Percentiles rank a stretch among this genome's conserved stretches.
Conservation (phyloP, 1,284 basidiomycete species). For the Rhizoctonia solani region DNA sequence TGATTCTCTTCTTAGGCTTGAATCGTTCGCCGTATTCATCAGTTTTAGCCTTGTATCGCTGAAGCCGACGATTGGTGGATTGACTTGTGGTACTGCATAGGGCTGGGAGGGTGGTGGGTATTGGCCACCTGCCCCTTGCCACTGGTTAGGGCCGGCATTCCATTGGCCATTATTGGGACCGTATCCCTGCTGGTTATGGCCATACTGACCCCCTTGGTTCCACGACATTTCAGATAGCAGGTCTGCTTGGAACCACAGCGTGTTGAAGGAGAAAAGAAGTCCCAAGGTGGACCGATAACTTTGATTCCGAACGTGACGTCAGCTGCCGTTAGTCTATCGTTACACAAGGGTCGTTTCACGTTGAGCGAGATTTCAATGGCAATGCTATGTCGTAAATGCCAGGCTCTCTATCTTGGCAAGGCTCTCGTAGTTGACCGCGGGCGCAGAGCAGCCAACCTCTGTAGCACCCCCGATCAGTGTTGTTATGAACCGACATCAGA, state of each 20-base stretch:
- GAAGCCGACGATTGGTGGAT: conserved; percentile 19
- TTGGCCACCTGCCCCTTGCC: conserved; percentile 26
- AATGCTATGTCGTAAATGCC: too few relatives aligned
- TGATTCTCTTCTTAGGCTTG: conserved; percentile 47
- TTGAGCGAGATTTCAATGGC: too few relatives aligned
- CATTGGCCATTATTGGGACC: conserved; percentile 29
- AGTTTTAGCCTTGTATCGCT: conserved; percentile 32
- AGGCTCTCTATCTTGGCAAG: too few relatives aligned
- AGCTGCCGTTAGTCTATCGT: conserved; percentile 18
- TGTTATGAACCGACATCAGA: too few relatives aligned
- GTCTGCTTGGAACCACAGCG: background rate
- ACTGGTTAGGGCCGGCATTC: conserved; percentile 31
- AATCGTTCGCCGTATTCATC: conserved; percentile 30
- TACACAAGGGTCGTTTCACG: too few relatives aligned
- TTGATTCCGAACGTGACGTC: conserved; percentile 19
- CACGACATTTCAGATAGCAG: conserved; percentile 29
- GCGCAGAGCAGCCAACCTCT: too few relatives aligned
- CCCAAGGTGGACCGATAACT: background rate
- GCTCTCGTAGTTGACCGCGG: too few relatives aligned
- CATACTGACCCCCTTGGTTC: conserved; percentile 31
- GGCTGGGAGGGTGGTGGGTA: conserved; percentile 29
- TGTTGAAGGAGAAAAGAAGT: too few relatives aligned
- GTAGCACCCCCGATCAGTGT: too few relatives aligned
- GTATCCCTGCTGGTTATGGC: conserved; percentile 16
- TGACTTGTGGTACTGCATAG: conserved; percentile 11